Evolutionary conservation across 192 early-diverging fungal genomes (phyloP), one percentile per base, ranked within the genome.

Genomic region (Kappamyces sp.): DNA sequence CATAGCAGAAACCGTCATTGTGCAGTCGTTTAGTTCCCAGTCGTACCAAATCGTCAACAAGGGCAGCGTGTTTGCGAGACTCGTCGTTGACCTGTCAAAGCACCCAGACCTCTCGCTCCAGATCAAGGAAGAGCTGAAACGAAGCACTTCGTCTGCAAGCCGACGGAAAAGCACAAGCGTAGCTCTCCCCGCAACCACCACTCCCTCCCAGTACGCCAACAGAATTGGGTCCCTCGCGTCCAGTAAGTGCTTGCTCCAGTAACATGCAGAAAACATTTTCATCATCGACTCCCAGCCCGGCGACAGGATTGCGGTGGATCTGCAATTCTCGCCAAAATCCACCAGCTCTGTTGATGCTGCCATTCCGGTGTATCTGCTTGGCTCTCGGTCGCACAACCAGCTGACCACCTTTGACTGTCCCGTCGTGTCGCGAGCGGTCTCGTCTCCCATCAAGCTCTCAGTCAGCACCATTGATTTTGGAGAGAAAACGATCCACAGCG

Each of bases 11-110:
- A 68, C 69, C 3, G 72, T 72, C 2, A 64, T 77, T 31, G 58
- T 80, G 34, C 74, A 72, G 2, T 72, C 77, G 13, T 66, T 47
- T 9, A 41, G 58, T 40, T 38, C 10, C 48, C 40, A 47, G 42
- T 39, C 58, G 5, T 44, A 63, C 4, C 38, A 52, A 12, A 40
- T 74, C 33, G 34, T 41, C 15, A 79, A 79, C 47, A 44, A 39
- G 7, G 69, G 66, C 2, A 58, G 47, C 2, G 66, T 76, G 7
- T 34, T 31, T 47, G 66, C 69, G 5, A 31, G 72, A 5, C 57
- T 64, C 3, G 64, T 76, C 7, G 53, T 79, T 39, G 74, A 79
- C 60, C 53, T 79, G 49, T 48, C 66, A 7, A 39, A 61, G 2
- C 46, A 64, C 59, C 62, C 68, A 8, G 74, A 79, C 36, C 74